Conservation (phyloP, 208 protist genomes). For the Giardia duodenalis region DNA sequence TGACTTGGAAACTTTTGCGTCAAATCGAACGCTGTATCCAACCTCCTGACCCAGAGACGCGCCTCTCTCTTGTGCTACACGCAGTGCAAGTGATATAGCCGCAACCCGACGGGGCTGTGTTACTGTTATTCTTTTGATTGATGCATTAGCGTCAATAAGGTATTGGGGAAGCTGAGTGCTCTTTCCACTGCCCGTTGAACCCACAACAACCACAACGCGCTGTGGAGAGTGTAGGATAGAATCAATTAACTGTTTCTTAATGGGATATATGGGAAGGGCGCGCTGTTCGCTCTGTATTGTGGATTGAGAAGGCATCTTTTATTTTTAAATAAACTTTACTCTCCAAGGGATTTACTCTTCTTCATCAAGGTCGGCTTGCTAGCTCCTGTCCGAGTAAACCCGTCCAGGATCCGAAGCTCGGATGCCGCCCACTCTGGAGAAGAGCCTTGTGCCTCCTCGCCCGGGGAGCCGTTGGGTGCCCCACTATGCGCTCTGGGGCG, state of each 20-base stretch:
- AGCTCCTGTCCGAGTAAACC: no score
- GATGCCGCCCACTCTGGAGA: no score
- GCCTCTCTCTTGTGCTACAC: conserved; percentile 75
- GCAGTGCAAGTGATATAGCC: conserved; percentile 85
- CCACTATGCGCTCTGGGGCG: no score
- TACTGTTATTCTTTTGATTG: conserved; percentile 54
- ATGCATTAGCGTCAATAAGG: conserved; percentile 49
- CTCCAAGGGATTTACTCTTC: no score
- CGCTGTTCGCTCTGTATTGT: not conserved
- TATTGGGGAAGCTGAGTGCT: conserved; percentile 77
- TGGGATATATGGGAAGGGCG: not conserved
- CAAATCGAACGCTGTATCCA: conserved; percentile 75
- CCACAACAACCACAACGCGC: not conserved
- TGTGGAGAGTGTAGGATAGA: not conserved
- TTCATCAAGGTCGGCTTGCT: no score
- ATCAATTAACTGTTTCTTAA: not conserved
- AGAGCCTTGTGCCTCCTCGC: no score
- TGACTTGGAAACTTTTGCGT: conserved; percentile 53
- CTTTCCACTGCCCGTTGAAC: conserved; percentile 68
- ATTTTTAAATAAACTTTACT: no score
- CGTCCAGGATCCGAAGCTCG: no score
- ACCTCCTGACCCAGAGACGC: conserved; percentile 56
- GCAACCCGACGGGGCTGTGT: conserved; percentile 97
- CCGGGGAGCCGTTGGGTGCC: no score
- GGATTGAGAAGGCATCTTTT: no score